Conservation (phyloP, 192 early-diverging fungal species). For the Jimgerdemannia lactiflua region DNA sequence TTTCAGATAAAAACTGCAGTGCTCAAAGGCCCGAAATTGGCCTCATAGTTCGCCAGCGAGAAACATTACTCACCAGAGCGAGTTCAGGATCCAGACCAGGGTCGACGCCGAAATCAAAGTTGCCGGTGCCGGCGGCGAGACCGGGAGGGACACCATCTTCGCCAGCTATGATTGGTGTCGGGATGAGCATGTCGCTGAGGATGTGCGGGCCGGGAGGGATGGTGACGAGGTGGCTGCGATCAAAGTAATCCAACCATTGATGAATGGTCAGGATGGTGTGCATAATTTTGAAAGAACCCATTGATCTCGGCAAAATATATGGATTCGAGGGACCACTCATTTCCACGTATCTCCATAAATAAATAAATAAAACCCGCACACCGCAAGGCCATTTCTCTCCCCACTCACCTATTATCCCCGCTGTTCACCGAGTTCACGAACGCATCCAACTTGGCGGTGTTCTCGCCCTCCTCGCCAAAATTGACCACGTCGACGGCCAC, state of each 20-base stretch:
- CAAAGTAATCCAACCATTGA: background rate
- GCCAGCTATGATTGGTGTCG: slow-evolving; percentile 83
- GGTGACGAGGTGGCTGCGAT: slow-evolving; percentile 77
- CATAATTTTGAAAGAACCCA: too few relatives aligned
- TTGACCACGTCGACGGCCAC: slow-evolving; percentile 93
- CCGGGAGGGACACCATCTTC: slow-evolving; percentile 75
- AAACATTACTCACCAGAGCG: slow-evolving; percentile 56
- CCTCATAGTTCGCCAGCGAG: background rate
- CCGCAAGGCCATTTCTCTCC: too few relatives aligned
- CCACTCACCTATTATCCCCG: slow-evolving; percentile 79
- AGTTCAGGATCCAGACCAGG: slow-evolving; percentile 93
- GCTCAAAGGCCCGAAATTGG: background rate
- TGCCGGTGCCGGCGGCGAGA: slow-evolving; percentile 58
- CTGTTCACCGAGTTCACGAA: slow-evolving; percentile 90
- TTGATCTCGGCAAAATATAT: background rate
- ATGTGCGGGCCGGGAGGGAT: slow-evolving; percentile 94
- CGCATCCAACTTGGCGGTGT: slow-evolving; percentile 86
- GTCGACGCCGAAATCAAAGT: slow-evolving; percentile 94
- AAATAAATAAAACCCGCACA: too few relatives aligned
- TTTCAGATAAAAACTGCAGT: background rate
- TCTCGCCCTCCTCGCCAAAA: slow-evolving; percentile 91
- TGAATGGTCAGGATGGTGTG: too few relatives aligned
- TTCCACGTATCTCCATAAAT: background rate
- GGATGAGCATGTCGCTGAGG: slow-evolving; percentile 83
- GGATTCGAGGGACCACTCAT: background rate